These are phyloP conservation scores for Cucumis cinereus DNA, from an alignment of 306 rosid genomes.

Conservation along the genomic window DNA sequence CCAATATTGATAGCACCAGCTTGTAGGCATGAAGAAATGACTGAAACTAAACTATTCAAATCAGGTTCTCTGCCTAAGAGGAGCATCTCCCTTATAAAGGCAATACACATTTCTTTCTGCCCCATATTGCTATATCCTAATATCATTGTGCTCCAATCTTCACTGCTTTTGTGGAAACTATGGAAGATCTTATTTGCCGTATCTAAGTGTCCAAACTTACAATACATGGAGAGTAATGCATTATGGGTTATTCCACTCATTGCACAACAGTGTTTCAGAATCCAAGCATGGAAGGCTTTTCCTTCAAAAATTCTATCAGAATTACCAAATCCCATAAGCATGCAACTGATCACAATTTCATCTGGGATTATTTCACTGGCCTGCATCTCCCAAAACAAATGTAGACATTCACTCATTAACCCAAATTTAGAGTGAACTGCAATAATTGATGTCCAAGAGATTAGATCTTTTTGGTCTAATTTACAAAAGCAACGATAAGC, in stretches of 20 bases:
- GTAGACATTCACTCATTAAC: conserved; percentile 33
- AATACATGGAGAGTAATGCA: conserved; percentile 53
- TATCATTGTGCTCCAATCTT: conserved; percentile 49
- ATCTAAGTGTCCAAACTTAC: conserved; percentile 47
- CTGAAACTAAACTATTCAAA: conserved; percentile 31
- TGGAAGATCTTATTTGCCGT: conserved; percentile 47
- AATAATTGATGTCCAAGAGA: conserved; percentile 59
- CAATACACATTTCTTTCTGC: conserved; percentile 23
- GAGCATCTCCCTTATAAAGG: conserved; percentile 47
- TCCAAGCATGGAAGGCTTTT: conserved; percentile 57
- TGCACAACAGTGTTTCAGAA: conserved; percentile 26
- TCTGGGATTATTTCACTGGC: conserved; percentile 31
- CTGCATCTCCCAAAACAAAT: conserved; percentile 44
- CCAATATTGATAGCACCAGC: conserved; percentile 33
- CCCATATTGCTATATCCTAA: conserved; percentile 39
- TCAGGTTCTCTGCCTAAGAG: conserved; percentile 27
- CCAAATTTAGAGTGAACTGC: conserved; percentile 55
- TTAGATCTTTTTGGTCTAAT: conserved; percentile 35
- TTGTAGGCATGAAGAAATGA: conserved; percentile 44
- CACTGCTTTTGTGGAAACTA: conserved; percentile 14
- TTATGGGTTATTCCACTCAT: conserved; percentile 22
- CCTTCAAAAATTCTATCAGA: conserved; percentile 25
- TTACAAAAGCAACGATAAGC: conserved; percentile 39
- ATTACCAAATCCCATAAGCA: conserved; percentile 54
- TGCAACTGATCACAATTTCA: conserved; percentile 45